phyloP scores from a whole-genome alignment of 495 filamentous ascomycete species.

The Lasiosphaeriaceae sp. region DNA sequence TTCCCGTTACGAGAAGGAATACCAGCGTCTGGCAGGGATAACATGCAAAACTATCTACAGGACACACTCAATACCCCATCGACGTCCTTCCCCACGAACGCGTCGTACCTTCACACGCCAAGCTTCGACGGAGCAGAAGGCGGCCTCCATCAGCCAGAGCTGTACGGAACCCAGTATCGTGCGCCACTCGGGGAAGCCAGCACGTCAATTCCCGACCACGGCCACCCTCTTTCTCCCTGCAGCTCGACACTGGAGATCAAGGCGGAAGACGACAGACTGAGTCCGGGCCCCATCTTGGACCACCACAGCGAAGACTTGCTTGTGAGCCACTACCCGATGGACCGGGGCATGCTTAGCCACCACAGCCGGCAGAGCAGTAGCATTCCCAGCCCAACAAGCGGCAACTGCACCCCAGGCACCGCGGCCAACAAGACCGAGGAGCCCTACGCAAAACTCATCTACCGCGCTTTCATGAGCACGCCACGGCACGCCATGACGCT shows the following conservation, averaged over 20 bases:
- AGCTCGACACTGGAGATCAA: slow-evolving; percentile 17
- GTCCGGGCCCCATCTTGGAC: slow-evolving; percentile 3
- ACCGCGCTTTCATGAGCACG: slow-evolving; percentile 61
- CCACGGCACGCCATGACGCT: slow-evolving; percentile 67
- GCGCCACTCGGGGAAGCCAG: not conserved
- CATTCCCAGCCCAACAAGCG: slow-evolving; percentile 7
- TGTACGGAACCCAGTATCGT: slow-evolving; percentile 10
- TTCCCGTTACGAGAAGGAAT: not conserved
- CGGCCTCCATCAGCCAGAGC: slow-evolving; percentile 14
- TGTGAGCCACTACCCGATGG: not conserved
- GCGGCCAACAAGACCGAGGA: slow-evolving; percentile 36
- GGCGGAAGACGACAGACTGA: slow-evolving; percentile 10
- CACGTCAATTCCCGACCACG: slow-evolving; percentile 11
- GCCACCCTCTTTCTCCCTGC: slow-evolving; percentile 15
- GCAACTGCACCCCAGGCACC: not conserved
- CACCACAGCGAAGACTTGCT: slow-evolving; percentile 1
- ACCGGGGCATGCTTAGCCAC: not conserved
- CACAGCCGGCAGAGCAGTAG: slow-evolving; percentile 7
- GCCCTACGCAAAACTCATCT: slow-evolving; percentile 85
- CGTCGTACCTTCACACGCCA: slow-evolving; percentile 5
- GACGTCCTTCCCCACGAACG: slow-evolving; percentile 11
- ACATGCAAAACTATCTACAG: not conserved
- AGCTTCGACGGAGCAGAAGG: slow-evolving; percentile 8
- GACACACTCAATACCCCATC: not conserved
- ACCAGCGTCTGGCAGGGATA: not conserved